Evolutionary conservation across 805 yeast species (phyloP), one percentile per base, ranked within the genome.

Genomic region (Tanozyma kutaoensis): DNA sequence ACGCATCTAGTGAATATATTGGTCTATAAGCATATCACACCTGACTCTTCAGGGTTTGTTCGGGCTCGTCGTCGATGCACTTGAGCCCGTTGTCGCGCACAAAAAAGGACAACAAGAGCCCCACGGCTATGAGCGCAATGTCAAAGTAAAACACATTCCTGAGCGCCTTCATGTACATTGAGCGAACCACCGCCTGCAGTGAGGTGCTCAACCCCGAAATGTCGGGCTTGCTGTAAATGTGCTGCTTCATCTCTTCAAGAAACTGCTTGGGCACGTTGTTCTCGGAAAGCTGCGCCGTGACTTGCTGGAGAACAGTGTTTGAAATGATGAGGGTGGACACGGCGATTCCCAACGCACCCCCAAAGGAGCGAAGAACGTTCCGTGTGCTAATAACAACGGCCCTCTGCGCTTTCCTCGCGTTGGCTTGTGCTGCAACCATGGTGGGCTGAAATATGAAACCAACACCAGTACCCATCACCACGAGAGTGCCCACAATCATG

Each of bases 311-410:
- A 7, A 21, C 11, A 1, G 57, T 38, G 33, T 57, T 60, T 29
- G 58, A 47, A 12, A 58, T 46, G 17, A 55, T 53, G 11, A 56
- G 45, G 1, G 66, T 54, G 14, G 54, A 43, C 8, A 66, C 45
- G 1, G 77, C 75, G 20, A 71, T 50, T 0, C 79, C 78, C 15
- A 69, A 48, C 1, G 77, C 62, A n/a, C 76, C 76, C 11, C 79
- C 80, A 30, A 73, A 60, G 3, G 73, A 64, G 29, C 79, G 50
- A 25, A 67, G 37, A 14, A 69, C 69, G 37, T 70, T 71, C 42
- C 79, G 54, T 2, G 73, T 55, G 3, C 74, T 58, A 8, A 71
- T 69, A 10, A 69, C 69, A 9, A 72, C 72, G 0, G 78, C 73
- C 24, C 80, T 45, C 34, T 72, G 77, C 3, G 61, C 51, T 27